Evolutionary conservation across 2,329 filamentous ascomycete species (phyloP).

Genomic region (Colletotrichum sp.): DNA sequence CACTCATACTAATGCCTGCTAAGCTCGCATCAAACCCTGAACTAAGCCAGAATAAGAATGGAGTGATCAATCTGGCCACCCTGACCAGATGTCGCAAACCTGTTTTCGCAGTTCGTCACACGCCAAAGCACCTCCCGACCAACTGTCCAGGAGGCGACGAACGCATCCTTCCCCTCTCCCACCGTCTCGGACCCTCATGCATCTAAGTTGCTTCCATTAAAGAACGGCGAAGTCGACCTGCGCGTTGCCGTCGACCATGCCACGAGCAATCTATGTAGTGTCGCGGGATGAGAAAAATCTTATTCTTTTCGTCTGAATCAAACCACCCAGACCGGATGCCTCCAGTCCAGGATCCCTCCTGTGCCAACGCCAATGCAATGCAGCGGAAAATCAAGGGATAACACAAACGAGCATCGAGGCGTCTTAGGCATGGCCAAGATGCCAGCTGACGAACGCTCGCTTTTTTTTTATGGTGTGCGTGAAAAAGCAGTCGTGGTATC

Average conservation of each 20-base stretch:
- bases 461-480: conserved; percentile 15
- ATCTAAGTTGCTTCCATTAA: conserved; percentile 21
- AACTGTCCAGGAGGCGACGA: not conserved
- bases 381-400: conserved; percentile 46
- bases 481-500: conserved; percentile 51
- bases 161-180: not conserved
- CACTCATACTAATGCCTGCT: not conserved
- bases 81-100: not conserved
- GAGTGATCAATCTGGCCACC: not conserved
- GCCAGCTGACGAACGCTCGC: conserved; percentile 1
- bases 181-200: not conserved
- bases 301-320: conserved; percentile 37
- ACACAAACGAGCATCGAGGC: conserved; percentile 21
- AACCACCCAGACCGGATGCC: conserved; percentile 30
- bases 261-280: conserved; percentile 45
- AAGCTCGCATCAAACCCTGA: not conserved
- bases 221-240: conserved; percentile 20
- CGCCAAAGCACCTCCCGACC: not conserved
- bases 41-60: not conserved
- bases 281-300: conserved; percentile 43
- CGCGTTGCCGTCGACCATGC: conserved; percentile 22
- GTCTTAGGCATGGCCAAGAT: not conserved
- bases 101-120: not conserved
- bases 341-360: conserved; percentile 24
- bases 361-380: conserved; percentile 66